A percentile compares a stretch with the other conserved stretches of the same genome.
phyloP scores from a whole-genome alignment of 140 eudicot genomes.

The Ambrosia hybrid region DNA sequence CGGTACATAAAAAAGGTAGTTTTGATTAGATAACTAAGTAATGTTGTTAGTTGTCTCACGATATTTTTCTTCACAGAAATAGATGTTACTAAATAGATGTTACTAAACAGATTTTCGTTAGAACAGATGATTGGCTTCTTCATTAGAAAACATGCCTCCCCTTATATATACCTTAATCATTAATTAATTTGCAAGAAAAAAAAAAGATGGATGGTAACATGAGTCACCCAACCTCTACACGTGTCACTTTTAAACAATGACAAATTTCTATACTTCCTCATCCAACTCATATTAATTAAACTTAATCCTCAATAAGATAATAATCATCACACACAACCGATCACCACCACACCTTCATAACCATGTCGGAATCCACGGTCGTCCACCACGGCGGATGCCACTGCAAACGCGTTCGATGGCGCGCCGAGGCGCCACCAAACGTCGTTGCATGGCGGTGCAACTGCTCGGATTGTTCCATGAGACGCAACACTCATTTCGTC shows the following conservation, averaged over 20 bases:
- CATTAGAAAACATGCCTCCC: too few species aligned
- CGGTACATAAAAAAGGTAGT: too few species aligned
- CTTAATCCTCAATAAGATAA: neutral
- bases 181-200: too few species aligned
- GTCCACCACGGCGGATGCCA: constrained; percentile 83
- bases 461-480: constrained; percentile 68
- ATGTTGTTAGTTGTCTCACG: too few species aligned
- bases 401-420: constrained; percentile 64
- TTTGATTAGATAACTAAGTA: too few species aligned
- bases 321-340: neutral
- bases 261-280: neutral
- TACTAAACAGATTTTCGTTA: too few species aligned
- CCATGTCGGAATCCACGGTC: constrained; percentile 51
- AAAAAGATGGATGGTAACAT: neutral
- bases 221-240: neutral
- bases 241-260: neutral
- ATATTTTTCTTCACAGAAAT: too few species aligned
- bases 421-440: constrained; percentile 43
- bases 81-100: too few species aligned
- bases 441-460: constrained; percentile 74
- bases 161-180: too few species aligned
- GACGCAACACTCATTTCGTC: constrained; percentile 61
- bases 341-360: neutral
- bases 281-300: neutral
- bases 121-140: too few species aligned